These are phyloP conservation scores for Albatrellus sp. DNA, from an alignment of 1,284 basidiomycete species.

Conservation along the genomic window DNA sequence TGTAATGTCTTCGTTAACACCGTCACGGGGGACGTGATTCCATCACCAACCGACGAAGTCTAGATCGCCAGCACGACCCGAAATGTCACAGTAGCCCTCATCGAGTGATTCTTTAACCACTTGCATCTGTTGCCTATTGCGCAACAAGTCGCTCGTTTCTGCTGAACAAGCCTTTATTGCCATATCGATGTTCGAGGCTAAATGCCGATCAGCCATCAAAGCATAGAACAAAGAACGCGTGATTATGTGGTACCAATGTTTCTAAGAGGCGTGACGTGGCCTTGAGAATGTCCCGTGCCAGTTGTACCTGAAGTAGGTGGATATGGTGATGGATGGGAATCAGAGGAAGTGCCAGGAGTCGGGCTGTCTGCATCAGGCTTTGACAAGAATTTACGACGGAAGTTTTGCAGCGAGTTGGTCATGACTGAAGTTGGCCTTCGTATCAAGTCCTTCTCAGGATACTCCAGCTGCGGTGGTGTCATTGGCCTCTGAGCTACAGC, in stretches of 20 bases:
- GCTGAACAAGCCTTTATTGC: constrained; percentile 70
- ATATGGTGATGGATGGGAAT: not conserved
- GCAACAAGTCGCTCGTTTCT: constrained; percentile 50
- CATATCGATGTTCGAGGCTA: constrained; percentile 60
- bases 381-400: not conserved
- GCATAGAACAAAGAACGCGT: not conserved
- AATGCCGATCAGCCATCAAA: constrained; percentile 2
- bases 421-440: not conserved
- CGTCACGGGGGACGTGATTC: not conserved
- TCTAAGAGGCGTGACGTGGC: constrained; percentile 41
- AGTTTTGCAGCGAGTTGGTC: not conserved
- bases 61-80: constrained; percentile 56
- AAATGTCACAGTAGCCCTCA: constrained; percentile 76
- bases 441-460: not conserved
- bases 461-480: not conserved
- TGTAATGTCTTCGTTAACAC: constrained; percentile 14
- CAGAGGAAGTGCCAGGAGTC: not conserved
- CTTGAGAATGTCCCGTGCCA: constrained; percentile 1
- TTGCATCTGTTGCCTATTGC: constrained; percentile 57
- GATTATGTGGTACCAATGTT: constrained; percentile 40
- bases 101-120: constrained; percentile 65
- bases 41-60: constrained; percentile 36
- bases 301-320: not conserved
- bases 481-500: not conserved
- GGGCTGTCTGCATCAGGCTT: not conserved